phyloP scores from a whole-genome alignment of 345 rosid species.

The Hibiscus tridactylites region DNA sequence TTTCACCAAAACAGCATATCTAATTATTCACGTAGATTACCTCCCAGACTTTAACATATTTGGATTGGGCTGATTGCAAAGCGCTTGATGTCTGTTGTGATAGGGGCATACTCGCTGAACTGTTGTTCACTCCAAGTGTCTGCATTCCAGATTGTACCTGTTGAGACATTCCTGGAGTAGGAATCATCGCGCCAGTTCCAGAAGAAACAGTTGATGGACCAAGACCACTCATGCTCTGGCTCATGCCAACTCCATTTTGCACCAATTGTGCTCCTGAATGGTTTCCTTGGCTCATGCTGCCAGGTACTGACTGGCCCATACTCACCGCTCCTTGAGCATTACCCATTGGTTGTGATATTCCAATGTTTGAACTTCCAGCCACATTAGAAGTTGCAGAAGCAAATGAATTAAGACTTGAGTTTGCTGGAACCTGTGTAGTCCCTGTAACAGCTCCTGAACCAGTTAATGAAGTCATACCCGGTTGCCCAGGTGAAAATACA shows the following conservation, averaged over 20 bases:
- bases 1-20: not conserved
- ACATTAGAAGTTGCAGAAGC: constrained; percentile 54
- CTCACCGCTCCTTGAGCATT: constrained; percentile 42
- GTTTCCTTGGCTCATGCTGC: constrained; percentile 82
- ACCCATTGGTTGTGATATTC: constrained; percentile 66
- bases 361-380: constrained; percentile 57
- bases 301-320: constrained; percentile 45
- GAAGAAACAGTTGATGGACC: constrained; percentile 63
- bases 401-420: constrained; percentile 45
- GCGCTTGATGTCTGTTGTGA: constrained; percentile 66
- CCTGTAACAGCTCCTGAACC: constrained; percentile 65
- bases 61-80: constrained; percentile 65
- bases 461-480: constrained; percentile 47
- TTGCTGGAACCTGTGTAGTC: constrained; percentile 54
- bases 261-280: constrained; percentile 71
- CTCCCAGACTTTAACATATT: constrained; percentile 97
- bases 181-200: constrained; percentile 76
- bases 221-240: constrained; percentile 60
- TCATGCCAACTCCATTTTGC: constrained; percentile 70
- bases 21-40: constrained; percentile 35
- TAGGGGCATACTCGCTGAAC: constrained; percentile 60
- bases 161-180: constrained; percentile 84
- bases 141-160: constrained; percentile 65
- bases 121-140: constrained; percentile 50
- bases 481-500: constrained; percentile 68